A percentile compares a stretch with the other conserved stretches of the same genome.
phyloP scores from a whole-genome alignment of 495 filamentous ascomycete genomes.

The Tricharina praecox region DNA sequence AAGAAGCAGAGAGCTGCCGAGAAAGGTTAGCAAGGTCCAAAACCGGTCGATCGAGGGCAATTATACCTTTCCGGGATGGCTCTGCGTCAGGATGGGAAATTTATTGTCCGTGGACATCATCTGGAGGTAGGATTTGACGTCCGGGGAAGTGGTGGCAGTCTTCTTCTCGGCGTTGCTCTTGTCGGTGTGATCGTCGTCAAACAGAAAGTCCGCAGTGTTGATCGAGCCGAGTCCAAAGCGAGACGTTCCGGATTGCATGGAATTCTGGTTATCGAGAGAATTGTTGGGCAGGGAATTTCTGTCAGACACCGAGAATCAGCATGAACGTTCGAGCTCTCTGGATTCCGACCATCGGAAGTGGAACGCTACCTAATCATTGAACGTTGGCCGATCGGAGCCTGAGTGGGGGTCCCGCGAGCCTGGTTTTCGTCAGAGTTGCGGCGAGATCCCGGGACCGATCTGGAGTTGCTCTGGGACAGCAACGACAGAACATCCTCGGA shows the following conservation, averaged over 20 bases:
- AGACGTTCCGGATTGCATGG: constrained; percentile 15
- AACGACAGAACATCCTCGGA: constrained; percentile 31
- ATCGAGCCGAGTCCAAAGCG: constrained; percentile 46
- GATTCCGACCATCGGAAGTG: not conserved
- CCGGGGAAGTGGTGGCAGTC: constrained; percentile 39
- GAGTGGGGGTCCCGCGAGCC: constrained; percentile 46
- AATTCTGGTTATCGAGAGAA: constrained; percentile 21
- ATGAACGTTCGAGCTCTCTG: not conserved
- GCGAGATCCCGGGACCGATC: constrained; percentile 72
- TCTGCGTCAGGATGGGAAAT: constrained; percentile 65
- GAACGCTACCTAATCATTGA: constrained; percentile 32
- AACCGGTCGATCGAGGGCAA: too few species aligned
- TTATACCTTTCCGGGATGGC: constrained; percentile 48
- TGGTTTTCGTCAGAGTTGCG: constrained; percentile 69
- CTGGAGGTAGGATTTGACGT: constrained; percentile 50
- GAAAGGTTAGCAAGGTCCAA: not conserved
- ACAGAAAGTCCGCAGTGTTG: constrained; percentile 68
- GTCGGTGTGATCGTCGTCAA: constrained; percentile 59
- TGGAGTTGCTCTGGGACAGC: constrained; percentile 43
- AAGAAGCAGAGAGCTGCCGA: constrained; percentile 57
- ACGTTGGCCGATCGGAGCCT: constrained; percentile 49
- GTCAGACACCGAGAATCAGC: constrained; percentile 7
- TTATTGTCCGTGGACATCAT: constrained; percentile 63
- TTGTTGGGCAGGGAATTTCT: constrained; percentile 24
- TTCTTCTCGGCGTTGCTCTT: constrained; percentile 33